Evolutionary conservation across 1,284 basidiomycete genomes (phyloP).

Genomic region (Ustilago sp.): DNA sequence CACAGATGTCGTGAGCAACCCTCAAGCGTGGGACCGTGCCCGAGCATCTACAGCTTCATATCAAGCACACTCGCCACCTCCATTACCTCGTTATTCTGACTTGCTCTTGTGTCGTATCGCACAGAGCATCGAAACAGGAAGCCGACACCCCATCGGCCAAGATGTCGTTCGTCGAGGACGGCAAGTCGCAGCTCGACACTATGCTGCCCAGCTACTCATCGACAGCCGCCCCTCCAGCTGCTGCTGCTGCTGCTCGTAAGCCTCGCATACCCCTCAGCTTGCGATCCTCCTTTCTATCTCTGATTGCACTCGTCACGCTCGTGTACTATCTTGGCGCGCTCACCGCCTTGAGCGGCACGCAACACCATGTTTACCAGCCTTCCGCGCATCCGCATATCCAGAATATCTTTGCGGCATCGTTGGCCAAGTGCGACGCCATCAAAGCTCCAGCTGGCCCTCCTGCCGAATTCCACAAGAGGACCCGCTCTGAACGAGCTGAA

Average conservation of each 20-base stretch:
- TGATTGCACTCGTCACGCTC: conserved; percentile 27
- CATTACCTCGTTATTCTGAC: neutral
- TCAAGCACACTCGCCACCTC: conserved; percentile 3
- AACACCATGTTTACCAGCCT: conserved; percentile 44
- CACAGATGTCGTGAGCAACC: neutral
- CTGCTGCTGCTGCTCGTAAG: conserved; percentile 16
- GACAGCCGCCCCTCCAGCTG: neutral
- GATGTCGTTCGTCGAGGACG: conserved; percentile 17
- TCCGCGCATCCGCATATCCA: conserved; percentile 39
- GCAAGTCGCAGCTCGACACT: conserved; percentile 19
- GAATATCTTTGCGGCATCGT: conserved; percentile 27
- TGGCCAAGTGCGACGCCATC: conserved; percentile 45
- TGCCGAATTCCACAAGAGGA: conserved; percentile 74
- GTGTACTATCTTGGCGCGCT: conserved; percentile 34
- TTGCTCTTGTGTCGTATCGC: neutral
- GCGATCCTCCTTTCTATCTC: conserved; percentile 28
- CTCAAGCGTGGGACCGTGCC: neutral
- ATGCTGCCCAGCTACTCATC: conserved; percentile 31
- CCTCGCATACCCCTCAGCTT: conserved; percentile 12
- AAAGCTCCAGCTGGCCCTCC: conserved; percentile 71
- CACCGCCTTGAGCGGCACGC: conserved; percentile 15
- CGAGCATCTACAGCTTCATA: neutral
- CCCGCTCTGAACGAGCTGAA: conserved; percentile 79
- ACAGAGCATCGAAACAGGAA: neutral
- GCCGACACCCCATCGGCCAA: neutral